Base-by-base conservation (phyloP, 2,329 filamentous ascomycete genomes). In the Xylaria sp. region DNA sequence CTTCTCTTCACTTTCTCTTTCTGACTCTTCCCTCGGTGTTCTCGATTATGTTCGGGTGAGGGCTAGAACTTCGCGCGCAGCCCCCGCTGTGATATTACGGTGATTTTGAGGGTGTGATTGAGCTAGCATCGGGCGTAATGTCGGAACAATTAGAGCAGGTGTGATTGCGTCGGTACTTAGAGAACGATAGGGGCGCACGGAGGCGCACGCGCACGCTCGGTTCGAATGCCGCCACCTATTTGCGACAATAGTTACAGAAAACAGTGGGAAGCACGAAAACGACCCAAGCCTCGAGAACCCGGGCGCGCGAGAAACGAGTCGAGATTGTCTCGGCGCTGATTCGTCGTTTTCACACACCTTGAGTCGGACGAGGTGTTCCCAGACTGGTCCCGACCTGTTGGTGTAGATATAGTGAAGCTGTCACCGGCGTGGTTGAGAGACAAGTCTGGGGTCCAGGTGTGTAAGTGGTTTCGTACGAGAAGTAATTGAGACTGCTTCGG, bases 401-500 rank as follows among this genome's bases (percentile, higher is more conserved):
- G 23, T 30, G 23, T 30, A 30, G 23, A 30, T 30, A 30, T 30
- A 5, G 23, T 1, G 23, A 30, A 30, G 23, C 4, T 30, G 23
- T 30, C 23, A 30, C 23, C 23, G 23, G 23, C 23, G 23, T 30
- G 23, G 23, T 30, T 30, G 23, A 30, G 4, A 30, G 23, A 30
- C 23, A 30, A 30, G 23, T 30, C 23, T 30, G 23, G 23, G 23
- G 23, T 30, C 6, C 23, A 30, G 23, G 23, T 30, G 23, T 30
- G 23, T 30, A 30, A 30, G 23, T 30, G 4, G 23, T 30, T 30
- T 30, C 23, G 23, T 30, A 30, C 23, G 23, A 30, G 23, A 30
- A 30, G 37, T 42, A 13, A 47, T 19, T 44, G 39, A 61, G 53
- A 63, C 56, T 19, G 35, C 16, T 46, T 44, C 13, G 23, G 55